These are phyloP conservation scores for Rhododendron ferrugineum DNA, from an alignment of 148 eudicot genomes.

Conservation along the genomic window DNA sequence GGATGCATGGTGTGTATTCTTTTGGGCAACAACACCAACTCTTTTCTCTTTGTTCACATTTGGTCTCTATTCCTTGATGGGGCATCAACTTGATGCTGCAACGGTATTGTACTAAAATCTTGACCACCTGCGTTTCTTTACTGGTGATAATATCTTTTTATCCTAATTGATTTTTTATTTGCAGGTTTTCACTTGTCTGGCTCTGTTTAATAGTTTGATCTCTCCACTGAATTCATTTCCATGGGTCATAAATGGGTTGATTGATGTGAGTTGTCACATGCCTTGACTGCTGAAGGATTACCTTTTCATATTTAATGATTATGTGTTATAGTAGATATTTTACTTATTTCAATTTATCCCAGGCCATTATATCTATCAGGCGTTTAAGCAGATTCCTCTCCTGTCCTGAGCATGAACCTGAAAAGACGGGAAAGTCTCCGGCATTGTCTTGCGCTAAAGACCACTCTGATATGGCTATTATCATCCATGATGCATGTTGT, in stretches of 20 bases:
- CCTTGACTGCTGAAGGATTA: background rate
- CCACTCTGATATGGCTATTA: slow-evolving; percentile 45
- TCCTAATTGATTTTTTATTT: slow-evolving; percentile 15
- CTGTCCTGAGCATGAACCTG: slow-evolving; percentile 43
- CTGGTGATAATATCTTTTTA: background rate
- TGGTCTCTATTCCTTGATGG: slow-evolving; percentile 78
- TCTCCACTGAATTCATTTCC: slow-evolving; percentile 97
- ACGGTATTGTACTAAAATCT: slow-evolving; percentile 46
- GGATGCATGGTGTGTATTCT: slow-evolving; percentile 99
- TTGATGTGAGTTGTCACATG: slow-evolving; percentile 64
- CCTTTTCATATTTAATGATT: background rate
- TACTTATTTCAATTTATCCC: slow-evolving; percentile 6
- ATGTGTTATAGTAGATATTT: background rate
- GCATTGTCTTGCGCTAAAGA: slow-evolving; percentile 31
- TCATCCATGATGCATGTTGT: slow-evolving; percentile 58
- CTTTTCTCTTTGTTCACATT: slow-evolving; percentile 91
- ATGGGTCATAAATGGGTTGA: slow-evolving; percentile 96
- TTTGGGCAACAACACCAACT: slow-evolving; percentile 98
- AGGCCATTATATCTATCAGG: slow-evolving; percentile 80
- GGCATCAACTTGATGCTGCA: slow-evolving; percentile 91
- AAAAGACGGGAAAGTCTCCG: slow-evolving; percentile 14
- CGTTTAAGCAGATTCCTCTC: slow-evolving; percentile 79
- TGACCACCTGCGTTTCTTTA: slow-evolving; percentile 9
- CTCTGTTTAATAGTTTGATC: slow-evolving; percentile 86
- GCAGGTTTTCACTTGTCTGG: slow-evolving; percentile 97